Evolutionary conservation across 2,329 filamentous ascomycete species (phyloP), one percentile per base, ranked within the genome.

Genomic region (Ceratocystis albifundus): DNA sequence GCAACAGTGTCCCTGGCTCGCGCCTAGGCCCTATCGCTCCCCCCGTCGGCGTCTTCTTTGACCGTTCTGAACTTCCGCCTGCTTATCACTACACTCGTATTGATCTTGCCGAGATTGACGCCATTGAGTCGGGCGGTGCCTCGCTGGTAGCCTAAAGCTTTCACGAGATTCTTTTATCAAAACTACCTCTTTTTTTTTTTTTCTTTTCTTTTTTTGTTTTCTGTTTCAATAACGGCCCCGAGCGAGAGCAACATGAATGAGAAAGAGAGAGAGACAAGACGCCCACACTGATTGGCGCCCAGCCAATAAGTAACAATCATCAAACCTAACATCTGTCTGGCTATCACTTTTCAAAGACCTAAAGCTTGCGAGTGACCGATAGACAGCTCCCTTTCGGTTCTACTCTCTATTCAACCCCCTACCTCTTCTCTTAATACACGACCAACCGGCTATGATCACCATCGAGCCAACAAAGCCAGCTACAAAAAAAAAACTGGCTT

Each of bases 81-180:
- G 85, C 93, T 72, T 99, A 96, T 83, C 85, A 87, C 73, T 84
- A 90, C 70, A 79, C 84, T 62, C 82, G 85, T 12, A 88, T 92
- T 77, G 87, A 84, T 46, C 77, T 86, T 71, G 86, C 86, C 55
- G 94, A 99, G 83, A 99, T 99, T 68, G 94, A 97, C 76, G 92
- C 91, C 25, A 84, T 99, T 73, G 91, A 96, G 84, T 94, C 90
- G 66, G 94, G 92, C 66, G 94, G 94, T 67, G 94, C 93, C 44
- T 77, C 81, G 45, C 74, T 80, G 2, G 63, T 68, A 10, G 66
- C 66, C 57, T 68, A 68, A 65, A 63, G 10, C n/a, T 59, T 36
- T 36, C 32, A 36, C 32, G 32, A 36, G 10, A 36, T 36, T 25
- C 53, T 15, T 17, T n/a, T 32, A 17, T 5, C 17, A 32, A 25